Percentiles rank a stretch among this genome's conserved stretches.
These are phyloP conservation scores for Gracilaria gracilis DNA, from an alignment of 23 red algal genomes.

Conservation along the genomic window DNA sequence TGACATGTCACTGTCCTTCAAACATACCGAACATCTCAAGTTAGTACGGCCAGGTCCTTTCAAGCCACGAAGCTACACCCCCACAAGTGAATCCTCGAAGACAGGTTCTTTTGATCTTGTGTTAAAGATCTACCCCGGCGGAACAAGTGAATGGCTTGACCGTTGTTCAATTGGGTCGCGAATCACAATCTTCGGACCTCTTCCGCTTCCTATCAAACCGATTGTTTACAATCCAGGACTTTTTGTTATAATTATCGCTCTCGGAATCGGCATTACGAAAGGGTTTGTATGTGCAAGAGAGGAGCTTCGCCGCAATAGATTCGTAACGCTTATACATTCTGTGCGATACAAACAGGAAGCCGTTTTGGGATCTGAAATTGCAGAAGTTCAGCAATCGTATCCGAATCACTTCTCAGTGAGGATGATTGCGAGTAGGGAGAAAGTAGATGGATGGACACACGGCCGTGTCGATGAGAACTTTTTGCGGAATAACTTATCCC, in stretches of 20 bases:
- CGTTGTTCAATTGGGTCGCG: background rate
- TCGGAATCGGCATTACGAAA: conserved; percentile 44
- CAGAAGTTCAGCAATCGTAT: conserved; percentile 15
- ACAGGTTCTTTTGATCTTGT: conserved; percentile 36
- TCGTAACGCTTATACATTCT: conserved; percentile 34
- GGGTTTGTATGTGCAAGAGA: conserved; percentile 7
- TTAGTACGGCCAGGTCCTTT: conserved; percentile 38
- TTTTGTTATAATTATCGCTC: conserved; percentile 32
- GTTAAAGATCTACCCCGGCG: conserved; percentile 35
- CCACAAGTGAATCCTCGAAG: conserved; percentile 32
- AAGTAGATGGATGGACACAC: conserved; percentile 20
- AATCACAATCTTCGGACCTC: conserved; percentile 24
- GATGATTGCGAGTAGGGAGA: conserved; percentile 43
- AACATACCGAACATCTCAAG: conserved; percentile 27
- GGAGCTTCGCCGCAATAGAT: conserved; percentile 16
- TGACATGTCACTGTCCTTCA: conserved; percentile 22
- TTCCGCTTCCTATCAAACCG: conserved; percentile 26
- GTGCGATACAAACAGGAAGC: conserved; percentile 30
- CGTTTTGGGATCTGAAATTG: conserved; percentile 24
- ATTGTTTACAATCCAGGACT: conserved; percentile 19
- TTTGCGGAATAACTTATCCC: background rate
- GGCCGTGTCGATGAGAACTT: background rate
- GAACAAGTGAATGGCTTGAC: conserved; percentile 45
- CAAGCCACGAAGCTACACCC: conserved; percentile 45
- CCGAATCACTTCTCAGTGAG: background rate